Conservation (phyloP, 1,139 yeast species). For the Saccharomyces hybrid region DNA sequence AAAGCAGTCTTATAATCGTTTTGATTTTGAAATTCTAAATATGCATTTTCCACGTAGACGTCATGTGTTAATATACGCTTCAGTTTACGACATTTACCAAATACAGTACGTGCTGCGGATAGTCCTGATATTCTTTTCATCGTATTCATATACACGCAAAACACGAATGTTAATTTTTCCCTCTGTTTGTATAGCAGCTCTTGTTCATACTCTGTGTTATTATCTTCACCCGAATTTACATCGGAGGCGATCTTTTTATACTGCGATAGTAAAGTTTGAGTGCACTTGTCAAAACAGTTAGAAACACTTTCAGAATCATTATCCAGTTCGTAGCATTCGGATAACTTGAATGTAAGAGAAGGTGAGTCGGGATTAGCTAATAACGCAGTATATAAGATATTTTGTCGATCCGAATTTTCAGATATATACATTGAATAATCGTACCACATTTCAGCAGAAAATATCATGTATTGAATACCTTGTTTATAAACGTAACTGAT, state of each 20-base stretch:
- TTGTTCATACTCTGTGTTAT: conserved; percentile 4
- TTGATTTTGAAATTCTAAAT: conserved; percentile 65
- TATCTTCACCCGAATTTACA: conserved; percentile 25
- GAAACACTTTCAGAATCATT: conserved; percentile 48
- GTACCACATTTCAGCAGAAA: conserved; percentile 83
- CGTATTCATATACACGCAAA: conserved; percentile 54
- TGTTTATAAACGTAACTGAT: conserved; percentile 70
- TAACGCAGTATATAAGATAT: conserved; percentile 50
- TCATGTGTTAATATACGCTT: conserved; percentile 54
- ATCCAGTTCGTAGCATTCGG: conserved; percentile 63
- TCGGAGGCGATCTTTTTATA: conserved; percentile 27
- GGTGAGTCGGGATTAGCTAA: conserved; percentile 66
- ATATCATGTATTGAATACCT: conserved; percentile 59
- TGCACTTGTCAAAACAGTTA: conserved; percentile 44
- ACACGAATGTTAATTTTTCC: conserved; percentile 30
- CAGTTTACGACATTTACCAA: conserved; percentile 50
- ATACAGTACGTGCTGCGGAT: conserved; percentile 63
- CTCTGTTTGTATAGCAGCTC: conserved; percentile 12
- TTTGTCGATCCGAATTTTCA: conserved; percentile 33
- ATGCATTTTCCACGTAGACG: conserved; percentile 74
- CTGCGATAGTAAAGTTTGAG: conserved; percentile 37
- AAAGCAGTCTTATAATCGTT: conserved; percentile 59
- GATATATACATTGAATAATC: conserved; percentile 40
- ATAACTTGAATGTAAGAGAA: conserved; percentile 56
- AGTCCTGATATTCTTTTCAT: conserved; percentile 58